Conservation (phyloP, 768 basidiomycete genomes). For the Amanita rimosa region DNA sequence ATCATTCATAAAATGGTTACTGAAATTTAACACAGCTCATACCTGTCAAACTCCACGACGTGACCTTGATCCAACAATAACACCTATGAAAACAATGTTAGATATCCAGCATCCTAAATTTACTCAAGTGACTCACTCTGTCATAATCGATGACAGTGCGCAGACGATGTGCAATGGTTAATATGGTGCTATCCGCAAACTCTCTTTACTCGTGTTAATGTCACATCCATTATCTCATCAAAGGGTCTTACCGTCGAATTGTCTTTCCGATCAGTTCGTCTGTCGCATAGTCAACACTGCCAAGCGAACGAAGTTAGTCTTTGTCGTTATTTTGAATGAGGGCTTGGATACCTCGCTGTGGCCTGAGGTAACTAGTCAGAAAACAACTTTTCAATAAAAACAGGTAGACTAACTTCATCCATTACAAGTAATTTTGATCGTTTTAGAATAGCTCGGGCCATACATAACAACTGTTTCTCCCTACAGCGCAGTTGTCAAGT, state of each 20-base stretch:
- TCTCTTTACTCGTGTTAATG: slow-evolving; percentile 29
- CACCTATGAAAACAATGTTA: slow-evolving; percentile 29
- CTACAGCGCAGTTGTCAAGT: slow-evolving; percentile 12
- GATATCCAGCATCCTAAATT: neutral
- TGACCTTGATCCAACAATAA: slow-evolving; percentile 71
- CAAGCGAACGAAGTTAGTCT: slow-evolving; percentile 2
- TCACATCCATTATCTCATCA: slow-evolving; percentile 7
- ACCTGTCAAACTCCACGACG: slow-evolving; percentile 67
- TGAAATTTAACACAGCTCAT: slow-evolving; percentile 7
- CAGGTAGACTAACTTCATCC: slow-evolving; percentile 44
- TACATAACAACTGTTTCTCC: slow-evolving; percentile 67
- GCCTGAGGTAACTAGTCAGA: slow-evolving; percentile 28
- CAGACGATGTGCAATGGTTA: slow-evolving; percentile 78
- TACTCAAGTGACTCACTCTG: neutral
- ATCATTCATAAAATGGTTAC: neutral
- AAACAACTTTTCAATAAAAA: slow-evolving; percentile 25
- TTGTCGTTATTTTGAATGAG: neutral
- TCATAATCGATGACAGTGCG: slow-evolving; percentile 59
- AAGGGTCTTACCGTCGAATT: slow-evolving; percentile 55
- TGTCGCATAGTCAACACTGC: slow-evolving; percentile 77
- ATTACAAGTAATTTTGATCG: slow-evolving; percentile 63
- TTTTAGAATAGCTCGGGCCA: slow-evolving; percentile 73
- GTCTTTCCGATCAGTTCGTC: slow-evolving; percentile 81
- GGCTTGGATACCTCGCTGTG: slow-evolving; percentile 43
- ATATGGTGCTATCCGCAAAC: slow-evolving; percentile 73